Percentiles rank a stretch among this genome's conserved stretches.
Evolutionary conservation across 2,329 filamentous ascomycete genomes (phyloP).

Genomic region (Dactylella cylindrospora): DNA sequence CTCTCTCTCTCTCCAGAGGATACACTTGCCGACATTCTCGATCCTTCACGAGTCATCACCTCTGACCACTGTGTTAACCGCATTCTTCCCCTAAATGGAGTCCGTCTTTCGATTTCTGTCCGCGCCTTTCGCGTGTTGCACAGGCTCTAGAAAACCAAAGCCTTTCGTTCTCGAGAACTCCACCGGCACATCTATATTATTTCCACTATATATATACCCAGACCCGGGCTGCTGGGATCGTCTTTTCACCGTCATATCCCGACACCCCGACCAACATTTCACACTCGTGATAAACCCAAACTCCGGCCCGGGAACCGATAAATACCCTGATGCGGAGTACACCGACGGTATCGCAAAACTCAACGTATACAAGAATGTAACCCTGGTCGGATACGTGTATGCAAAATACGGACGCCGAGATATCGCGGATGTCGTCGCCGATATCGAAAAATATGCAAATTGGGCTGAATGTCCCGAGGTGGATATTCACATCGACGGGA

Average conservation of each 20-base stretch:
- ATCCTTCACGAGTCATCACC: no score
- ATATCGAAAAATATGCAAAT: conserved; percentile 52
- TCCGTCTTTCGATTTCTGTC: conserved; percentile 7
- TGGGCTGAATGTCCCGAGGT: conserved; percentile 49
- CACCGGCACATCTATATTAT: conserved; percentile 45
- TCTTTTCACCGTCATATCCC: conserved; percentile 43
- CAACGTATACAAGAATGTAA: conserved; percentile 52
- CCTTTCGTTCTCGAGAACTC: conserved; percentile 24
- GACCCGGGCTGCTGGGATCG: conserved; percentile 45
- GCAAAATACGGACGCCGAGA: conserved; percentile 51
- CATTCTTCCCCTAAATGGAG: no score
- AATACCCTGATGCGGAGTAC: conserved; percentile 51
- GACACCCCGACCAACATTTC: conserved; percentile 48
- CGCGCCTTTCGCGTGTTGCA: conserved; percentile 26
- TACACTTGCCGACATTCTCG: no score
- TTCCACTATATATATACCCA: conserved; percentile 48
- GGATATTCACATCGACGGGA: conserved; percentile 51
- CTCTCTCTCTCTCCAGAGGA: no score
- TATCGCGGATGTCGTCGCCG: conserved; percentile 50
- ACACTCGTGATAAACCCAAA: conserved; percentile 49
- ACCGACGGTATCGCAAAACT: conserved; percentile 51
- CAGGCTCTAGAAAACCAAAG: conserved; percentile 59
- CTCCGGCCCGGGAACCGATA: conserved; percentile 50
- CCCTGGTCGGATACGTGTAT: conserved; percentile 54
- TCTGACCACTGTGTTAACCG: no score